Evolutionary conservation across 495 filamentous ascomycete genomes (phyloP), one percentile per base, ranked within the genome.

Genomic region (Thermothielavioides terrestris): DNA sequence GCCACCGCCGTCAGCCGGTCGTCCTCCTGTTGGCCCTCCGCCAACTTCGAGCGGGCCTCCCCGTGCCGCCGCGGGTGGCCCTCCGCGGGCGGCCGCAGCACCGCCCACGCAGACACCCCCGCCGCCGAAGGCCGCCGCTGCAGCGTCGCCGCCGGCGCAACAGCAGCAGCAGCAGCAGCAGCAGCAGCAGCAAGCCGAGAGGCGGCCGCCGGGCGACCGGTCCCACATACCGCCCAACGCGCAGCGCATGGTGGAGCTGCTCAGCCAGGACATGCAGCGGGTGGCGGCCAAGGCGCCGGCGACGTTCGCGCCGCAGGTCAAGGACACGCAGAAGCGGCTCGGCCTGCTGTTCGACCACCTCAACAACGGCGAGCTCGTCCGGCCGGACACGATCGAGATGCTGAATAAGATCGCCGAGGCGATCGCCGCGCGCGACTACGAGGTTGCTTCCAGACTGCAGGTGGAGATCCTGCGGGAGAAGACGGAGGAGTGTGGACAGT

Each of bases 341-440:
- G 85, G 83, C 54, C 83, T 94, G 45, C 77, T 98, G 9, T 98
- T 95, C 68, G 89, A 97, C 60, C 89, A 95, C 66, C 74, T 98
- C 42, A 97, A 97, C 73, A 97, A 97, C 59, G 85, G 87, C 59
- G 88, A 95, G 51, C 70, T 98, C 21, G 74, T 96, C 42, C 86
- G 82, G 63, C 76, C 81, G 23, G 88, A 90, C 58, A 95, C 91
- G 6, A 72, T 96, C 36, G 69, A 80, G 49, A 76, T 82, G 51
- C 58, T 78, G 37, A 60, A 63, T 23, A 74, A 85, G 60, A 65
- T 92, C 17, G 79, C 85, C 11, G 68, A 75, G 49, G 83, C 84
- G 9, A 60, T 97, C 15, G 78, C 84, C 52, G 68, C 62, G 0
- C 84, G 80, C 67, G 73, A 95, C 53, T 96, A 86, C 52, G 82